Evolutionary conservation across 805 yeast species (phyloP), one percentile per base, ranked within the genome.

Genomic region (Ogataea trehaloabstinens): DNA sequence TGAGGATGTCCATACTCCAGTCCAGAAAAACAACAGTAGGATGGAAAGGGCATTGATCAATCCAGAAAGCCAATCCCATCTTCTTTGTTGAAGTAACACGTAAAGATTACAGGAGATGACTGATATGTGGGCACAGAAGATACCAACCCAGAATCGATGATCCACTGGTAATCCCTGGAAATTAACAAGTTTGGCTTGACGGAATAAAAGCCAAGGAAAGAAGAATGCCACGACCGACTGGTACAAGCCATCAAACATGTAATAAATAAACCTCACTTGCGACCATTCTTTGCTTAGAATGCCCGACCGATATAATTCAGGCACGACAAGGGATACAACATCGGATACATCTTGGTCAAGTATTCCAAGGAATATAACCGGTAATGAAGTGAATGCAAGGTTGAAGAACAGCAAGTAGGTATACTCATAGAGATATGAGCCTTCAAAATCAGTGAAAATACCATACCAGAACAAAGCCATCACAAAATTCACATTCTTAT

Each of bases 391-490:
- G 54, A 85, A 85, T 4, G 88, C 87, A 67, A 85, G 71, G 58
- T 85, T 85, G 70, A 80, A 85, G 56, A 85, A 76, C 77, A 83
- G 81, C 63, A 85, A 71, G 56, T 75, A 82, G 17, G 95, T 85
- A 63, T 76, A 85, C 61, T 85, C 91, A 52, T 78, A 84, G 55
- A 84, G 66, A 55, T 84, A 85, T 2, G 89, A 73, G 24, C 89
- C 89, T 57, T 85, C 93, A 54, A 80, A 85, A 51, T 78, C 66
- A 53, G 68, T 75, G 63, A 68, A 83, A 28, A 81, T 71, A 37
- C 87, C 86, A 56, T 69, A 85, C 91, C 93, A 85, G 61, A 85
- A 84, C 57, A 81, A 68, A 3, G 89, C 76, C 57, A 84, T 57
- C 8, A 89, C 82, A 61, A 82, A 85, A 34, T 80, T 76, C 38